These are phyloP conservation scores for Sordaria brevicollis DNA, from an alignment of 495 filamentous ascomycete genomes.

Conservation along the genomic window DNA sequence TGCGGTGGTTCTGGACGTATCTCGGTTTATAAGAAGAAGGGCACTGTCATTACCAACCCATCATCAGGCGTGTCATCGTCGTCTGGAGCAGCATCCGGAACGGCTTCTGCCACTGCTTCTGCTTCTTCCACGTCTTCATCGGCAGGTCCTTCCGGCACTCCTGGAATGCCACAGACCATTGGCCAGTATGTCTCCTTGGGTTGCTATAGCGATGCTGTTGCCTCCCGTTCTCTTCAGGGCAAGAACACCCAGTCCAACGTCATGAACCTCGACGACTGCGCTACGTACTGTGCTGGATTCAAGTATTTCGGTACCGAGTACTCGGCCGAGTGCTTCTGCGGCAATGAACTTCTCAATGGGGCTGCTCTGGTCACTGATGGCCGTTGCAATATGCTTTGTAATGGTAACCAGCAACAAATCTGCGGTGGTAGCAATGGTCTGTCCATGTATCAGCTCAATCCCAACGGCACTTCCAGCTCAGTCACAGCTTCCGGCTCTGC, in stretches of 20 bases:
- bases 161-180: slow-evolving; percentile 14
- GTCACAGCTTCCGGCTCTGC: slow-evolving; percentile 6
- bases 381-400: slow-evolving; percentile 24
- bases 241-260: slow-evolving; percentile 2
- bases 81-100: background rate
- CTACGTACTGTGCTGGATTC: slow-evolving; percentile 19
- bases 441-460: slow-evolving; percentile 19
- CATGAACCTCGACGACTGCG: slow-evolving; percentile 27
- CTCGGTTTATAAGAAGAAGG: slow-evolving; percentile 4
- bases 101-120: slow-evolving; percentile 11
- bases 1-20: slow-evolving; percentile 6
- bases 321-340: slow-evolving; percentile 27
- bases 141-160: slow-evolving; percentile 7
- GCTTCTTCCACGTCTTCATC: slow-evolving; percentile 18
- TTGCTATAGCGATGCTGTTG: slow-evolving; percentile 26
- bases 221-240: slow-evolving; percentile 11
- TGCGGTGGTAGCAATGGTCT: slow-evolving; percentile 19
- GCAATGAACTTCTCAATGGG: slow-evolving; percentile 17
- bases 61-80: background rate
- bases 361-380: slow-evolving; percentile 10
- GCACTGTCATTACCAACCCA: slow-evolving; percentile 1
- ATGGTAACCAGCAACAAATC: slow-evolving; percentile 15
- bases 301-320: slow-evolving; percentile 25
- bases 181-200: slow-evolving; percentile 21
- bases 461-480: slow-evolving; percentile 1